These are phyloP conservation scores for Diversispora eburnea DNA, from an alignment of 192 early-diverging fungal genomes.

Conservation along the genomic window DNA sequence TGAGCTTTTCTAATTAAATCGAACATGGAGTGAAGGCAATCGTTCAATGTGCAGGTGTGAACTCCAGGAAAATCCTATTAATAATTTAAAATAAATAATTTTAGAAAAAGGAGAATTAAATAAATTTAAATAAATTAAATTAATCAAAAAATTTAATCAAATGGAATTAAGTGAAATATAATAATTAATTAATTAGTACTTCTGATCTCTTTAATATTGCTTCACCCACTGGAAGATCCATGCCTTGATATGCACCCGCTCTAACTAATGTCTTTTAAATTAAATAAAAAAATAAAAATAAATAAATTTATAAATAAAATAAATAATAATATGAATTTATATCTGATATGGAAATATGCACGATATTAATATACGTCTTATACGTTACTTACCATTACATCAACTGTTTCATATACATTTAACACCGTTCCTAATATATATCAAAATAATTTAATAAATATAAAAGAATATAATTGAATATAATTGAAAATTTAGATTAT, in stretches of 20 bases:
- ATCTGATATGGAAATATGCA: background rate
- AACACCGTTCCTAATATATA: constrained; percentile 63
- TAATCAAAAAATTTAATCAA: background rate
- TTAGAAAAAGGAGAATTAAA: background rate
- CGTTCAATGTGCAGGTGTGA: constrained; percentile 82
- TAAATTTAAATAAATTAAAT: background rate
- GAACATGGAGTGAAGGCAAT: constrained; percentile 85
- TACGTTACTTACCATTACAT: constrained; percentile 73
- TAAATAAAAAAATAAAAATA: background rate
- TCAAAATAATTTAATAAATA: no score
- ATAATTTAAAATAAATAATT: background rate
- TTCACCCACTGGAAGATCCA: constrained; percentile 84
- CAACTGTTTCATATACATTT: constrained; percentile 95
- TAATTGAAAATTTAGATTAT: no score
- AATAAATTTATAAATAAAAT: background rate
- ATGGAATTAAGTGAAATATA: background rate
- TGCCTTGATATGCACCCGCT: constrained; percentile 68
- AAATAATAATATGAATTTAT: background rate
- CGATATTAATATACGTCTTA: background rate
- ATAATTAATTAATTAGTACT: constrained; percentile 35
- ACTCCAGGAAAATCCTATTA: constrained; percentile 86
- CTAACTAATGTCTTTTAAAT: constrained; percentile 58
- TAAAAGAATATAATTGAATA: no score
- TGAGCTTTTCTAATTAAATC: constrained; percentile 82
- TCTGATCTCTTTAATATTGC: constrained; percentile 79